These are phyloP conservation scores for Tuber microsphaerosporum DNA, from an alignment of 495 filamentous ascomycete species.

Conservation along the genomic window DNA sequence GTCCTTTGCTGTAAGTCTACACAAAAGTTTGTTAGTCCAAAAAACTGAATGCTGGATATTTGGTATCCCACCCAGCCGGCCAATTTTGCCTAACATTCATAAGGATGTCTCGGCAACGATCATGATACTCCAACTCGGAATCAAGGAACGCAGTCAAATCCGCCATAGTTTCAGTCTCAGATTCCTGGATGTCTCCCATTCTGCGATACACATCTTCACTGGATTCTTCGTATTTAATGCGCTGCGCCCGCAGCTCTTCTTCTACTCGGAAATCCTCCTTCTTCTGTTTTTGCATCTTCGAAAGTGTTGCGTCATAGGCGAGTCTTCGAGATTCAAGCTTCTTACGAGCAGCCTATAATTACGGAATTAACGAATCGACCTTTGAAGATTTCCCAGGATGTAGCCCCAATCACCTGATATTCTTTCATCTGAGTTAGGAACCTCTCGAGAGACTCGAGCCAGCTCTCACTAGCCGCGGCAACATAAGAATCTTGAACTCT, in stretches of 20 bases:
- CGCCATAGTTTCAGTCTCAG: conserved; percentile 73
- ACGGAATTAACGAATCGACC: conserved; percentile 6
- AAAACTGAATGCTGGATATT: neutral
- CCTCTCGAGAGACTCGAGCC: conserved; percentile 86
- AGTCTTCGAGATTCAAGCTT: conserved; percentile 88
- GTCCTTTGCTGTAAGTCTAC: conserved; percentile 40
- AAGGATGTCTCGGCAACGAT: conserved; percentile 73
- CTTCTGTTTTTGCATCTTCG: conserved; percentile 91
- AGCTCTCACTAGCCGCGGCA: conserved; percentile 70
- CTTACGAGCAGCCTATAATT: conserved; percentile 66
- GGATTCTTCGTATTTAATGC: conserved; percentile 93
- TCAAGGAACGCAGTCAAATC: conserved; percentile 80
- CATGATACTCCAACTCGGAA: conserved; percentile 84
- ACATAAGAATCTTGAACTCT: conserved; percentile 81
- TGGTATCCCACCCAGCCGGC: conserved; percentile 53
- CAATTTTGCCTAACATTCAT: conserved; percentile 61
- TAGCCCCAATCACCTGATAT: conserved; percentile 61
- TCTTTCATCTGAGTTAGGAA: conserved; percentile 95
- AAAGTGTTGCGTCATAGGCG: conserved; percentile 82
- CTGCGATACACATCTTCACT: conserved; percentile 86
- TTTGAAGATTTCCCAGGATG: neutral
- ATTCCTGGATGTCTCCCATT: conserved; percentile 95
- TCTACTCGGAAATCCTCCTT: conserved; percentile 87
- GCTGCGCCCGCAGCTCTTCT: conserved; percentile 84
- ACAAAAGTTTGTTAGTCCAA: conserved; percentile 9